phyloP scores from a whole-genome alignment of 2,329 filamentous ascomycete species.

The Mycosphaerella sp. region DNA sequence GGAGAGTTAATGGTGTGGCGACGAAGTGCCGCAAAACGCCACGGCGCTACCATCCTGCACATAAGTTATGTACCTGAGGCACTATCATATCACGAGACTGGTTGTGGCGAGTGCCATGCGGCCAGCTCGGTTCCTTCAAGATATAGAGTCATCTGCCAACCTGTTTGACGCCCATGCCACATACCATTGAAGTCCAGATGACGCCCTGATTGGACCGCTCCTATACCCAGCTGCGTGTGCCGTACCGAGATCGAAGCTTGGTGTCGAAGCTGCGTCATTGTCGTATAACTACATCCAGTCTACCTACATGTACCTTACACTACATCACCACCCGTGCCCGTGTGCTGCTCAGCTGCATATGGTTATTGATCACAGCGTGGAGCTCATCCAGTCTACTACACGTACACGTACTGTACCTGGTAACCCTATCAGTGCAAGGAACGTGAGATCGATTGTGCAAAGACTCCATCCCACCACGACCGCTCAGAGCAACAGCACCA shows the following conservation, averaged over 20 bases:
- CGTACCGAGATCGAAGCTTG: slow-evolving; percentile 1
- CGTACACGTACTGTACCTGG: neutral
- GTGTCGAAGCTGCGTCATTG: neutral
- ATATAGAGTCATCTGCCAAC: neutral
- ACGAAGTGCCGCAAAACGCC: neutral
- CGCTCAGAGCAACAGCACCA: neutral
- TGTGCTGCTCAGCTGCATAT: slow-evolving; percentile 1
- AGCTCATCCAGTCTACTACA: neutral
- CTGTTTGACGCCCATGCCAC: slow-evolving; percentile 5
- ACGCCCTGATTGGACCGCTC: slow-evolving; percentile 5
- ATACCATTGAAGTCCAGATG: neutral
- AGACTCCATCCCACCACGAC: neutral
- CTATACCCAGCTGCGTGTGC: neutral
- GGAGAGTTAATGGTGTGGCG: too few relatives aligned
- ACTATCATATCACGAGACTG: neutral
- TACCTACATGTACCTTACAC: too few relatives aligned
- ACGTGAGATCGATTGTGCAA: neutral
- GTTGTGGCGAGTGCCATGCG: neutral
- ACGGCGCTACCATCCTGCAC: neutral
- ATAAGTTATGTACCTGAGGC: too few relatives aligned
- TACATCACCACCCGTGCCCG: neutral
- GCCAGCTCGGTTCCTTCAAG: neutral
- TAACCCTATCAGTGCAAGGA: neutral
- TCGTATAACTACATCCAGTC: too few relatives aligned
- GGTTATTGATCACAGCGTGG: slow-evolving; percentile 2